phyloP scores from a whole-genome alignment of 345 rosid species.

The Isatis tinctoria region DNA sequence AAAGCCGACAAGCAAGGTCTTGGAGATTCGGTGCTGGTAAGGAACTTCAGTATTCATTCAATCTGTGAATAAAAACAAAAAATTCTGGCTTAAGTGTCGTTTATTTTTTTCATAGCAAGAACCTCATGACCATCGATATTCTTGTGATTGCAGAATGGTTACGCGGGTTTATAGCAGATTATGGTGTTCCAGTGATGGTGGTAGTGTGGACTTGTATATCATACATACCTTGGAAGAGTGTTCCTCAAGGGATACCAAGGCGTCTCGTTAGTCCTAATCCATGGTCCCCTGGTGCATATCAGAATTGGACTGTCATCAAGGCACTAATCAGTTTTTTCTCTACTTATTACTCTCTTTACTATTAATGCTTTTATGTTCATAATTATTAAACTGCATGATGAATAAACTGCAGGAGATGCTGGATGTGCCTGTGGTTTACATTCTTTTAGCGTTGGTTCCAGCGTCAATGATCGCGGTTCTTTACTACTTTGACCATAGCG shows the following conservation, averaged over 20 bases:
- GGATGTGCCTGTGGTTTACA: conserved; percentile 73
- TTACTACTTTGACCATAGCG: conserved; percentile 92
- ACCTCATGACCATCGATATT: background rate
- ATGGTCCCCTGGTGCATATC: conserved; percentile 87
- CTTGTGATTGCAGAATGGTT: conserved; percentile 50
- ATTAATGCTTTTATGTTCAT: background rate
- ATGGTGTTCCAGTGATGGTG: conserved; percentile 94
- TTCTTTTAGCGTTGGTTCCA: conserved; percentile 82
- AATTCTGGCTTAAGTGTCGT: background rate
- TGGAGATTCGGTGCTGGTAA: conserved; percentile 92
- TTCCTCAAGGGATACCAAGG: conserved; percentile 87
- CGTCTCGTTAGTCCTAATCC: conserved; percentile 97
- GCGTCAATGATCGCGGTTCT: conserved; percentile 95
- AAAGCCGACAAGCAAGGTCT: conserved; percentile 80
- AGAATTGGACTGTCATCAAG: conserved; percentile 87
- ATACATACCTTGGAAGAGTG: conserved; percentile 57
- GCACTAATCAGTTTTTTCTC: conserved; percentile 30
- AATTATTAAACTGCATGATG: background rate
- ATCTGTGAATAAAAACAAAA: background rate
- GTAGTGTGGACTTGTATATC: conserved; percentile 82
- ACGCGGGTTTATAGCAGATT: conserved; percentile 84
- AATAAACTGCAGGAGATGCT: conserved; percentile 63
- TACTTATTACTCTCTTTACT: background rate
- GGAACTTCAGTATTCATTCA: conserved; percentile 6
- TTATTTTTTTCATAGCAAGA: background rate